Evolutionary conservation across 441 rosid genomes (phyloP).

Genomic region (Omphalea diandra): DNA sequence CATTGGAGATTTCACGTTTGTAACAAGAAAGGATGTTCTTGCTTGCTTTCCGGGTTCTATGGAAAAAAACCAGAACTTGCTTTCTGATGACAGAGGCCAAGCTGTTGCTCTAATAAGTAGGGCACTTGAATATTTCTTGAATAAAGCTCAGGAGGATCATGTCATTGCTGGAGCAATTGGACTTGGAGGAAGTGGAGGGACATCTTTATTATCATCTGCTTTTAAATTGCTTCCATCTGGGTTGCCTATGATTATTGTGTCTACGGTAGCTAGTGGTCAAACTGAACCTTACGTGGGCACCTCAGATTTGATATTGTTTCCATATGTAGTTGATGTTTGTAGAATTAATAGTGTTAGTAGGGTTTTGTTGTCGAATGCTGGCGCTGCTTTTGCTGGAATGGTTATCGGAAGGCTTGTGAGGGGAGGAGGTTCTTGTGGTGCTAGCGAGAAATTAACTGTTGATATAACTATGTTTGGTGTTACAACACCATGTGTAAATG

Average conservation of each 20-base stretch:
- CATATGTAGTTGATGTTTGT: constrained; percentile 86
- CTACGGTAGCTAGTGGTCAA: constrained; percentile 88
- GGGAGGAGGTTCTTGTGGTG: constrained; percentile 15
- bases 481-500: constrained; percentile 85
- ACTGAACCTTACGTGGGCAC: constrained; percentile 78
- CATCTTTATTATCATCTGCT: constrained; percentile 67
- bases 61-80: constrained; percentile 22
- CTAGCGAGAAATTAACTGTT: constrained; percentile 44
- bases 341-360: constrained; percentile 89
- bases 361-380: constrained; percentile 77
- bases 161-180: constrained; percentile 71
- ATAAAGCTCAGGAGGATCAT: constrained; percentile 33
- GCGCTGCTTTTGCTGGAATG: constrained; percentile 90
- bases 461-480: constrained; percentile 96
- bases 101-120: constrained; percentile 73
- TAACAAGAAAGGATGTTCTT: constrained; percentile 55
- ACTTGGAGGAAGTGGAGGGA: constrained; percentile 90
- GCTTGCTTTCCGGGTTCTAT: constrained; percentile 34
- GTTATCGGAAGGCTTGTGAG: constrained; percentile 37
- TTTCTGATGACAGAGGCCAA: constrained; percentile 67
- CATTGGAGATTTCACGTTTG: constrained; percentile 46
- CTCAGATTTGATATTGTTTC: constrained; percentile 73
- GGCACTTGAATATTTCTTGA: constrained; percentile 56
- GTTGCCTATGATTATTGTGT: constrained; percentile 74
- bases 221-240: constrained; percentile 75